These are phyloP conservation scores for Backusella psychrophila DNA, from an alignment of 192 early-diverging fungal species.

Conservation along the genomic window DNA sequence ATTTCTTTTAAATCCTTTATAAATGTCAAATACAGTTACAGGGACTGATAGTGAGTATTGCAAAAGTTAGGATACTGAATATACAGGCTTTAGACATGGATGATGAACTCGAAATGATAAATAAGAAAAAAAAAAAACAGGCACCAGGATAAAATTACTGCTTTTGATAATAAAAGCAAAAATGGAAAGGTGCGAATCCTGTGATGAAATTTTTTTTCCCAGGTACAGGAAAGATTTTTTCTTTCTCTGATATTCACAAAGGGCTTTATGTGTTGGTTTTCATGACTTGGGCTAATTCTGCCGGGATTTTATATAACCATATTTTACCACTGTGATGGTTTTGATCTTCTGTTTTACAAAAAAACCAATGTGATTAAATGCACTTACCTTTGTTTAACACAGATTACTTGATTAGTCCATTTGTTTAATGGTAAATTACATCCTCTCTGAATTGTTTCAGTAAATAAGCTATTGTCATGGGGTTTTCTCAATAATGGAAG, in stretches of 20 bases:
- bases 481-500: not conserved
- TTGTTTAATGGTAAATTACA: not conserved
- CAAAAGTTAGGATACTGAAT: not conserved
- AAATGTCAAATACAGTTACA: not conserved
- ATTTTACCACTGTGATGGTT: not conserved
- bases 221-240: not conserved
- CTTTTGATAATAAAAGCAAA: not conserved
- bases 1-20: not conserved
- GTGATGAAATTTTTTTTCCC: not conserved
- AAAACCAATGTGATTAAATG: not conserved
- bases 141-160: not conserved
- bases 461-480: not conserved
- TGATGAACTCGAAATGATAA: not conserved
- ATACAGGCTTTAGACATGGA: not conserved
- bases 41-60: not conserved
- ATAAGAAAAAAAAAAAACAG: not conserved
- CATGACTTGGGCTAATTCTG: not conserved
- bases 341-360: not conserved
- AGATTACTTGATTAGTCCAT: not conserved
- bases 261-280: not conserved
- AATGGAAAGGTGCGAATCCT: not conserved
- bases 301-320: not conserved
- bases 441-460: not conserved
- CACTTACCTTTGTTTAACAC: not conserved
- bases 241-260: not conserved